Conservation (phyloP, 108 stramenopile species). For the Pseudonitzschia multistriata region DNA sequence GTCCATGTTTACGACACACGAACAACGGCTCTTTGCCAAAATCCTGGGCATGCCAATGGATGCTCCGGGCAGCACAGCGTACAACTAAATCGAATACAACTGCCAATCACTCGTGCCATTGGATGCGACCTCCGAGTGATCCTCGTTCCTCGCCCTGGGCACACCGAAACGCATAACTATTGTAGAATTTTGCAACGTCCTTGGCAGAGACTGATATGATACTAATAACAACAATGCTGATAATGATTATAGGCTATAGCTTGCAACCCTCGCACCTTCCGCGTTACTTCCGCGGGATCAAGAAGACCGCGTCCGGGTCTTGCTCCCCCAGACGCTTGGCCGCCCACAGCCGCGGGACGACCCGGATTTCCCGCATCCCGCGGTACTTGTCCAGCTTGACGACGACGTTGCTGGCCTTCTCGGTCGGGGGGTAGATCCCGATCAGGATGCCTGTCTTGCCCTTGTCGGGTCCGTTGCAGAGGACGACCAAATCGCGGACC, state of each 20-base stretch:
- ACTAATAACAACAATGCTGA: too few relatives aligned
- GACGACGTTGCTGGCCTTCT: slow-evolving; percentile 59
- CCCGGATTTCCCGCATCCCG: slow-evolving; percentile 79
- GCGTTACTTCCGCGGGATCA: slow-evolving; percentile 65
- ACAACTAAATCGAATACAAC: too few relatives aligned
- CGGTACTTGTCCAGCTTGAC: slow-evolving; percentile 77
- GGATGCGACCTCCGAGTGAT: too few relatives aligned
- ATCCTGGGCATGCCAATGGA: slow-evolving; percentile 51
- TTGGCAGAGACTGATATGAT: too few relatives aligned
- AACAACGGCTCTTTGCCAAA: slow-evolving; percentile 34
- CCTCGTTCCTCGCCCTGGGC: too few relatives aligned
- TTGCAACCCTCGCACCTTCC: not conserved
- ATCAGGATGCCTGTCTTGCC: slow-evolving; percentile 86
- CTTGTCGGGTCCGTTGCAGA: slow-evolving; percentile 78
- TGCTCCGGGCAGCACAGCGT: too few relatives aligned
- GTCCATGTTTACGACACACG: slow-evolving; percentile 39
- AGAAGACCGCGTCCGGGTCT: slow-evolving; percentile 86
- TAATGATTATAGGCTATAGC: not conserved
- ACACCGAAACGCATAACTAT: too few relatives aligned
- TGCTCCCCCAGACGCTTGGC: slow-evolving; percentile 85
- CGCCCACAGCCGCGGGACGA: slow-evolving; percentile 68
- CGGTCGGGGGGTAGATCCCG: slow-evolving; percentile 59
- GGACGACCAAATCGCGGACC: slow-evolving; percentile 76
- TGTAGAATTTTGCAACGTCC: too few relatives aligned
- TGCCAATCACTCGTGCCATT: too few relatives aligned